Evolutionary conservation across 2,329 filamentous ascomycete genomes (phyloP).

Genomic region (Penicillium hesseltinei): DNA sequence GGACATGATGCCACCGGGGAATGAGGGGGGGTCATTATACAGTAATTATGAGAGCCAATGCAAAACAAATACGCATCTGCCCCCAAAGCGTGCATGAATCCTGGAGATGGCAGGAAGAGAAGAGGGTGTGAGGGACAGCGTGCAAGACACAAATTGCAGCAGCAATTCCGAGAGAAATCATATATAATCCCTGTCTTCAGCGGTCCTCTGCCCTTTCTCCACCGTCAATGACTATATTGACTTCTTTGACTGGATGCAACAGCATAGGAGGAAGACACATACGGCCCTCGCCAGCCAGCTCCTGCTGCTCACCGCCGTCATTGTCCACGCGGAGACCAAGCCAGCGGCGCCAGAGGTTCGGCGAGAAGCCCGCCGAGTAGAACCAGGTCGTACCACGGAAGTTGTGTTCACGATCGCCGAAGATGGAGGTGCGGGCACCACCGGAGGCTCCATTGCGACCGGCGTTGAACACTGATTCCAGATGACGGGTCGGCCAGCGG

Average conservation of each 20-base stretch:
- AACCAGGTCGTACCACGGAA: slow-evolving; percentile 87
- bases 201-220: slow-evolving; percentile 27
- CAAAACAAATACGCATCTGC: background rate
- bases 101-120: background rate
- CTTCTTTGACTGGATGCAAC: slow-evolving; percentile 80
- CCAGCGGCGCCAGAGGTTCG: slow-evolving; percentile 82
- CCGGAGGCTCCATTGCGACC: slow-evolving; percentile 72
- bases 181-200: slow-evolving; percentile 7
- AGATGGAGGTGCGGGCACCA: slow-evolving; percentile 70
- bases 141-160: background rate
- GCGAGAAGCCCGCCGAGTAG: slow-evolving; percentile 79
- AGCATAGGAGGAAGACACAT: slow-evolving; percentile 92
- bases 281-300: slow-evolving; percentile 70
- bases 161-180: background rate
- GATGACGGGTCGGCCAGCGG: slow-evolving; percentile 75
- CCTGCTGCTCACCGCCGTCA: slow-evolving; percentile 74
- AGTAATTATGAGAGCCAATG: background rate
- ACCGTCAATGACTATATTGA: slow-evolving; percentile 54
- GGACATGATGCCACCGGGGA: slow-evolving; percentile 1
- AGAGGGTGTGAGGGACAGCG: background rate
- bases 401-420: slow-evolving; percentile 85
- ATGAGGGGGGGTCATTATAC: slow-evolving; percentile 7
- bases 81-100: slow-evolving; percentile 2
- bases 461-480: slow-evolving; percentile 76
- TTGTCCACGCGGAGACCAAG: slow-evolving; percentile 77